Evolutionary conservation across 176 grass and related monocot genomes (phyloP).

Genomic region (Aegilops longissima): DNA sequence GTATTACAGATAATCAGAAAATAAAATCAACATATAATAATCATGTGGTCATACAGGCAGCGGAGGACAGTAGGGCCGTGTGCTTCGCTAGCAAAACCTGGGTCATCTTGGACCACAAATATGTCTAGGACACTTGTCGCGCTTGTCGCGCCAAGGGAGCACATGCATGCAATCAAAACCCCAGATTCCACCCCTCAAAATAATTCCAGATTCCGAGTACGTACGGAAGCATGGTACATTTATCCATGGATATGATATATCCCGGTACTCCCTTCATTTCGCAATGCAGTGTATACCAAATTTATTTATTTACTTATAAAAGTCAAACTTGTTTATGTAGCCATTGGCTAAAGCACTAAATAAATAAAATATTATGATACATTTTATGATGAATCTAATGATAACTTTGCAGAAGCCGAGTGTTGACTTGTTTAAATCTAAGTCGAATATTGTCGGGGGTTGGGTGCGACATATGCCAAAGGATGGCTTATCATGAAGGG

Average conservation of each 20-base stretch:
- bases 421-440: too few relatives aligned
- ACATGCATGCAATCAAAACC: neutral
- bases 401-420: too few relatives aligned
- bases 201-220: neutral
- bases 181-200: too few relatives aligned
- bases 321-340: too few relatives aligned
- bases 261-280: too few relatives aligned
- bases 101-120: constrained; percentile 31
- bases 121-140: neutral
- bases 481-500: too few relatives aligned
- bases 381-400: neutral
- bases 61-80: neutral
- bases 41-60: neutral
- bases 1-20: neutral
- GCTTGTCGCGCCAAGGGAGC: neutral
- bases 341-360: too few relatives aligned
- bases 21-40: neutral
- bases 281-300: too few relatives aligned
- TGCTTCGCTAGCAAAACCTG: constrained; percentile 33
- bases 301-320: too few relatives aligned
- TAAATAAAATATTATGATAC: too few relatives aligned
- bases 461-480: too few relatives aligned
- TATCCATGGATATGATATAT: neutral
- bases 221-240: neutral
- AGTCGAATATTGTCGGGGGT: too few relatives aligned